Base-by-base conservation (phyloP, 441 rosid species). In the Pelargonium cotyledonis region DNA sequence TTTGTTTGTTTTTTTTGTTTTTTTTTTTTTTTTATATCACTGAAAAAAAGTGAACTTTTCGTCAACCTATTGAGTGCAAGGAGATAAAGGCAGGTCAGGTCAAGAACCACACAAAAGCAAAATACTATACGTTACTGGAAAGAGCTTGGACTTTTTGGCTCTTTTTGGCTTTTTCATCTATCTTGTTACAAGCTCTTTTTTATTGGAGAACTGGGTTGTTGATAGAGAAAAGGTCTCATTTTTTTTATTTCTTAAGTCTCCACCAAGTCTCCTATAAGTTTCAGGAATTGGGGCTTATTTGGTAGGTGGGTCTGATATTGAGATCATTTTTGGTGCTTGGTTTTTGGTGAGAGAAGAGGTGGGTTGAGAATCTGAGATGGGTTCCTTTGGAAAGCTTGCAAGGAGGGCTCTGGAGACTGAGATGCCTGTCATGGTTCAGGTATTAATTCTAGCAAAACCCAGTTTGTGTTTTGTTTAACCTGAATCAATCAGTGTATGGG, bases 391-490 rank as follows among this genome's bases (percentile, higher is more conserved):
- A 78, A 86, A 67, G 85, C 96, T 95, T 75, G 92, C 99, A 35
- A 88, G 73, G 78, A 90, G 98, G 79, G 81, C 88, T 43, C 18
- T 90, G 81, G 92, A 83, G 76, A 95, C 98, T 11, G 88, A 95
- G 35, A 80, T 79, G 81, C 98, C 98, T 6, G 75, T 95, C 64
- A 95, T 95, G 99, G 85, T 86, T 78, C 73, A 92, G 98, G 98
- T 94, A 21, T 21, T 21, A 21, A 73, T 67, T 38, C 8, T 38
- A 38, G 41, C 41, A 38, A 38, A 38, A 38, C 41, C 41, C 41
- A 38, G 41, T 38, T 38, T 38, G 41, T 71, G 65, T 6, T 51
- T 16, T 23, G 31, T 47, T 62, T 0, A 40, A 63, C 64, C 41
- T 31, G 12, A 18, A 62, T 68, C 14, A 66, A 61, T 77, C 69